These are phyloP conservation scores for Linnemannia elongata DNA, from an alignment of 192 early-diverging fungal species.

Conservation along the genomic window DNA sequence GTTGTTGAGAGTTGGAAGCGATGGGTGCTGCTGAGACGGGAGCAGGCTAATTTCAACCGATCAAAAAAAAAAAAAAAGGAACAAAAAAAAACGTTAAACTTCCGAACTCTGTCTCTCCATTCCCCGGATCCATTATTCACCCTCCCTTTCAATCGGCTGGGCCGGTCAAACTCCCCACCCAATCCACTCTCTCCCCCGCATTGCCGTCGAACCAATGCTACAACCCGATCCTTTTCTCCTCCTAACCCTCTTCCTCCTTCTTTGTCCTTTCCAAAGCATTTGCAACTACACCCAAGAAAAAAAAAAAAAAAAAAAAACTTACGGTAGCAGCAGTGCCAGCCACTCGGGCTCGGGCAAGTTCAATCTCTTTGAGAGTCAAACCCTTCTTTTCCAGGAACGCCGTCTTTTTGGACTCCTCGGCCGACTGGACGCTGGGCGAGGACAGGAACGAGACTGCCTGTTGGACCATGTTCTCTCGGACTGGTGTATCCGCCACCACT, in stretches of 20 bases:
- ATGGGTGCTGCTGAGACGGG: neutral
- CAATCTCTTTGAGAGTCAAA: slow-evolving; percentile 76
- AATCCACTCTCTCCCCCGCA: neutral
- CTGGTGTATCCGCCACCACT: slow-evolving; percentile 36
- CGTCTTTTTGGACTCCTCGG: slow-evolving; percentile 78
- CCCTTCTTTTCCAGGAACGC: slow-evolving; percentile 88
- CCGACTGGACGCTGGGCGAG: slow-evolving; percentile 81
- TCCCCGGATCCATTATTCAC: slow-evolving; percentile 5
- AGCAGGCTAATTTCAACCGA: slow-evolving; percentile 18
- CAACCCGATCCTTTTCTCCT: neutral
- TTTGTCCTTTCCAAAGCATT: too few relatives aligned
- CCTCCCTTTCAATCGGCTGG: neutral
- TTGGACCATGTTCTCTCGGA: slow-evolving; percentile 68
- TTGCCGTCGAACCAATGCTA: neutral
- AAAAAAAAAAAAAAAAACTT: slow-evolving; percentile 14
- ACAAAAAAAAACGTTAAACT: neutral
- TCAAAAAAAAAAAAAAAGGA: neutral
- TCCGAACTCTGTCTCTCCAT: neutral
- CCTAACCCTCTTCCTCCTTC: neutral
- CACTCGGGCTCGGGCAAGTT: slow-evolving; percentile 66
- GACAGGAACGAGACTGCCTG: slow-evolving; percentile 79
- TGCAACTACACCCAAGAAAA: neutral
- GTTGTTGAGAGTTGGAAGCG: neutral
- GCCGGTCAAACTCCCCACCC: neutral
- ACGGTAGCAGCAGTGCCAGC: slow-evolving; percentile 19